Evolutionary conservation across 257 asterid genomes (phyloP), one percentile per base, ranked within the genome.

Genomic region (Mentha longifolia): DNA sequence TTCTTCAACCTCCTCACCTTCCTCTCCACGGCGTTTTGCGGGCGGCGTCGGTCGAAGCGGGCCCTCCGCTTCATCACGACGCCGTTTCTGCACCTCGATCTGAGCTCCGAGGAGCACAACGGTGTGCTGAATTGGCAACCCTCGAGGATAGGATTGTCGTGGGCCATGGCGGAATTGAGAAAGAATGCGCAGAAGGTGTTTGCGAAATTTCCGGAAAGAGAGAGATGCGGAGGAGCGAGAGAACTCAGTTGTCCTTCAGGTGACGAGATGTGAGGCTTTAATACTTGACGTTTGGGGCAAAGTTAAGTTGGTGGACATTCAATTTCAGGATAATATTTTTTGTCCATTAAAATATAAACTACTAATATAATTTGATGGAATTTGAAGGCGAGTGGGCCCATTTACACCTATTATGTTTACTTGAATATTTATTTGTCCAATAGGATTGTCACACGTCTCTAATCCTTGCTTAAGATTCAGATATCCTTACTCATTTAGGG

Each of bases 1-100:
- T 79, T 89, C 74, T 87, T 84, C 71, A 87, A 76, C 30, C 58
- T 73, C 66, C 80, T 82, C 14, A 89, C 85, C 77, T 80, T 89
- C 56, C 81, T 84, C 50, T 70, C 77, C 10, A 83, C 50, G n/a
- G 61, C 52, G 61, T 59, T 71, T 5, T 75, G 17, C 7, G 70
- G 60, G 51, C 9, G 49, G 7, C 39, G 35, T n/a, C 37, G 35
- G 35, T 78, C 81, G 35, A 79, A 46, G 22, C 81, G 79, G 2
- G 83, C 77, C 55, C 77, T 77, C 67, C 82, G 78, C 85, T 73
- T 88, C 89, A 76, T 74, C 16, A 37, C 30, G 6, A 76, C 52
- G 17, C 79, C 61, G 20, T 76, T 70, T 67, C 75, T 58, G 20
- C 63, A 33, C 61, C 64, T 73, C 43, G 71, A 66, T 17, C 50